Evolutionary conservation across 768 basidiomycete species (phyloP), one percentile per base, ranked within the genome.

Genomic region (Pleurotus tuoliensis): DNA sequence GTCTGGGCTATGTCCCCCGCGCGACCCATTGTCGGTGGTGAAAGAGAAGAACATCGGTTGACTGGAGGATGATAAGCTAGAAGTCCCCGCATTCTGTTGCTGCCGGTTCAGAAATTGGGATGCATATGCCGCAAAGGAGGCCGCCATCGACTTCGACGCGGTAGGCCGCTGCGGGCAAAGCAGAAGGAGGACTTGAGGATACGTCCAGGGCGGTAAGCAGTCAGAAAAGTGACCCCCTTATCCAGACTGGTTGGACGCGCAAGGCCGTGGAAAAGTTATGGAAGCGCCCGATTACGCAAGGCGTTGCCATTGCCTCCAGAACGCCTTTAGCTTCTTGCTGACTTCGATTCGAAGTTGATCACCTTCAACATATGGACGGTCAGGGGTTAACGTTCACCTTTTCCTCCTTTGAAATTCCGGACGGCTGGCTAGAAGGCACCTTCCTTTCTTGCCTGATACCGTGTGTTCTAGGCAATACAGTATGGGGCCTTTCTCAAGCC

Each of bases 1-100:
- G 60, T 73, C 68, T 53, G 51, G 51, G 59, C 73, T 69, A 65
- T 76, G 71, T 58, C 78, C 82, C 62, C 73, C 71, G 67, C 80
- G 67, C 58, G 75, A 83, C 55, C 79, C 87, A 54, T 84, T 79
- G 72, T 90, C 88, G 60, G 89, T 90, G 45, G 86, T 86, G 70
- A 92, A 92, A 16, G 90, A 92, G 78, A 89, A 93, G 78, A 93
- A 93, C 69, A 93, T 82, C 54, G 91, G 90, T 71, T 90, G 89
- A 39, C 84, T 84, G 30, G 30, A 34, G 18, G 83, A 80, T 40
- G 81, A 79, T 63, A 81, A 72, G 62, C 79, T 81, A 38, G 81
- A 75, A 56, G 76, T 74, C 16, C 51, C 51, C 57, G 73, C 66
- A 59, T 64, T 61, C 56, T 64, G 58, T 49, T 71, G 78, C 64